Evolutionary conservation across 176 grass and related monocot species (phyloP).

Genomic region (Oryza glaberrima): DNA sequence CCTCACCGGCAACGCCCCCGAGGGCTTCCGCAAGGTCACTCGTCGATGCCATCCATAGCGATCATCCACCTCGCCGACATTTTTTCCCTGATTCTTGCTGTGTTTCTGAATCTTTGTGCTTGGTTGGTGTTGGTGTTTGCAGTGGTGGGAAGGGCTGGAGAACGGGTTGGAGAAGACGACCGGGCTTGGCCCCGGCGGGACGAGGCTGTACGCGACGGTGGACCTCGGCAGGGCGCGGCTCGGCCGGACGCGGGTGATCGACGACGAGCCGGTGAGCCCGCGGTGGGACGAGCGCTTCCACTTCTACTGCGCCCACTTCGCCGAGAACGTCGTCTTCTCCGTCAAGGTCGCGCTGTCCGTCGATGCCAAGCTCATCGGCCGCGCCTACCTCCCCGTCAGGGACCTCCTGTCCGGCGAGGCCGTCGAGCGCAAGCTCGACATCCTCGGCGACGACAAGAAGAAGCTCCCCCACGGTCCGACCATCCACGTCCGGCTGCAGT

Average conservation of each 20-base stretch:
- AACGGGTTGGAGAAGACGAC: slow-evolving; percentile 74
- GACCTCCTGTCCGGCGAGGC: slow-evolving; percentile 53
- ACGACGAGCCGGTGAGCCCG: slow-evolving; percentile 72
- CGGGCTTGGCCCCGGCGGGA: slow-evolving; percentile 66
- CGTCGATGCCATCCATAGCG: neutral
- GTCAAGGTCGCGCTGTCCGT: slow-evolving; percentile 72
- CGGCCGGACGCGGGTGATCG: slow-evolving; percentile 77
- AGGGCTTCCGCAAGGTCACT: neutral
- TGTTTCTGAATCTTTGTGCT: too few species aligned
- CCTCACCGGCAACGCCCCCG: neutral
- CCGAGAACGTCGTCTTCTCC: slow-evolving; percentile 72
- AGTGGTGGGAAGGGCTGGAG: neutral
- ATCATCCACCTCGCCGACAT: neutral
- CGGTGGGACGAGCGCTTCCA: slow-evolving; percentile 92
- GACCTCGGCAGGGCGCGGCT: slow-evolving; percentile 78
- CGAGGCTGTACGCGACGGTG: slow-evolving; percentile 80
- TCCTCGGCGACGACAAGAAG: slow-evolving; percentile 40
- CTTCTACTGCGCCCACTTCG: slow-evolving; percentile 93
- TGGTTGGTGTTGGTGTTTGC: too few species aligned
- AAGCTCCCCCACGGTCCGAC: slow-evolving; percentile 55
- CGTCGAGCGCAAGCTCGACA: slow-evolving; percentile 64
- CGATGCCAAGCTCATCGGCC: slow-evolving; percentile 76
- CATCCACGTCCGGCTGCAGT: slow-evolving; percentile 69
- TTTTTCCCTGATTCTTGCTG: neutral
- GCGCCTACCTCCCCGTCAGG: slow-evolving; percentile 71